These are phyloP conservation scores for Xylariaceae sp. DNA, from an alignment of 2,329 filamentous ascomycete species.

Conservation along the genomic window DNA sequence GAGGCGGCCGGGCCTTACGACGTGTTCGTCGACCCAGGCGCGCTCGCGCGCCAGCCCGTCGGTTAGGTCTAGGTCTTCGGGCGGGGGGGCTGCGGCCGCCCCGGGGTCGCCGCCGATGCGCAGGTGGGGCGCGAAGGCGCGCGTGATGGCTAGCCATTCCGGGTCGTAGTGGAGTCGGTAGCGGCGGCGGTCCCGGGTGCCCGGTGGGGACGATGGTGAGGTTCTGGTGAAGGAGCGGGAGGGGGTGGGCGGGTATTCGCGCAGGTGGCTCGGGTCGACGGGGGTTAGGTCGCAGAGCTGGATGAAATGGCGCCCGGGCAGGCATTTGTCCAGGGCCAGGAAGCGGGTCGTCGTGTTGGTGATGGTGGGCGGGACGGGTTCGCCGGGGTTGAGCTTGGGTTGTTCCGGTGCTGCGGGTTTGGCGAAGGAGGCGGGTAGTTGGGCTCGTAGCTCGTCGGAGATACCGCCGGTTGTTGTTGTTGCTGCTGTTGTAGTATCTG, in stretches of 20 bases:
- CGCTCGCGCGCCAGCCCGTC: constrained; percentile 65
- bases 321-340: constrained; percentile 88
- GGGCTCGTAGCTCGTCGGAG: constrained; percentile 67
- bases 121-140: constrained; percentile 72
- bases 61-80: constrained; percentile 69
- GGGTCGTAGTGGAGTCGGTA: constrained; percentile 78
- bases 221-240: not conserved
- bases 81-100: constrained; percentile 53
- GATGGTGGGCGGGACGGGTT: constrained; percentile 71
- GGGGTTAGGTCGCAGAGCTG: constrained; percentile 71
- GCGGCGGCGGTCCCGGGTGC: constrained; percentile 50
- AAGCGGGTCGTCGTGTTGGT: constrained; percentile 81
- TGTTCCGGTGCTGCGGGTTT: constrained; percentile 38
- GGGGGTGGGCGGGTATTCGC: constrained; percentile 25
- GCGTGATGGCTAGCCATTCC: constrained; percentile 94
- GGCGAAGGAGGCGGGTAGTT: constrained; percentile 77
- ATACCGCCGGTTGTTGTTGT: constrained; percentile 42
- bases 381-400: constrained; percentile 50
- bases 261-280: constrained; percentile 39
- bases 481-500: constrained; percentile 16
- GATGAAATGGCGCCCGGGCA: constrained; percentile 77
- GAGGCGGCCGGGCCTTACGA: constrained; percentile 66
- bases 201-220: too few relatives aligned
- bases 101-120: constrained; percentile 67
- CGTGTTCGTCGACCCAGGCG: constrained; percentile 78